phyloP scores from a whole-genome alignment of 31 red algal genomes.

The Asparagopsis taxiformis region DNA sequence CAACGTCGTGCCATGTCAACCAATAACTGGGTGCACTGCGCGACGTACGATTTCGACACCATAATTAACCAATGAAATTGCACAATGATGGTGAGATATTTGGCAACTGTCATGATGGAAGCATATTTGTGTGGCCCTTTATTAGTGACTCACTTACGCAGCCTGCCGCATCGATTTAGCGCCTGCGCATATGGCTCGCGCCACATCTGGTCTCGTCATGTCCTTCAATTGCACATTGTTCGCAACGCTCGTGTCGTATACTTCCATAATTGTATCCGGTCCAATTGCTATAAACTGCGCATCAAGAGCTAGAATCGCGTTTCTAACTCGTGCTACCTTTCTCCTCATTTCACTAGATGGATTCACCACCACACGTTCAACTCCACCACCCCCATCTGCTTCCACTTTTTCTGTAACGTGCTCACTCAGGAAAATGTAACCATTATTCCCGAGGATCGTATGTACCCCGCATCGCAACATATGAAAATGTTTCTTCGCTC shows the following conservation, averaged over 20 bases:
- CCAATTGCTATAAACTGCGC: slow-evolving; percentile 79
- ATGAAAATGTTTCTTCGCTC: slow-evolving; percentile 86
- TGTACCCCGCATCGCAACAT: slow-evolving; percentile 61
- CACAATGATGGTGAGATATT: too few relatives aligned
- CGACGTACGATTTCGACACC: too few relatives aligned
- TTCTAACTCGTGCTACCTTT: slow-evolving; percentile 63
- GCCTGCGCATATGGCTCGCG: slow-evolving; percentile 36
- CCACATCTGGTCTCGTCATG: slow-evolving; percentile 58
- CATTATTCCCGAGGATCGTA: slow-evolving; percentile 91
- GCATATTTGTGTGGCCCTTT: too few relatives aligned
- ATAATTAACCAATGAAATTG: too few relatives aligned
- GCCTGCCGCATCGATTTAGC: slow-evolving; percentile 36
- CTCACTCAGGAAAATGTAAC: slow-evolving; percentile 87
- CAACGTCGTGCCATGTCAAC: too few relatives aligned
- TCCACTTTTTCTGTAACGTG: slow-evolving; percentile 2
- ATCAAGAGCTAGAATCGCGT: slow-evolving; percentile 75
- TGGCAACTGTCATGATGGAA: too few relatives aligned
- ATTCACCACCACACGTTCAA: too few relatives aligned
- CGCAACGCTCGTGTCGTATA: slow-evolving; percentile 37
- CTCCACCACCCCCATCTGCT: too few relatives aligned
- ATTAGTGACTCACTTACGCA: too few relatives aligned
- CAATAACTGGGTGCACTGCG: too few relatives aligned
- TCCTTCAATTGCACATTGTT: slow-evolving; percentile 44
- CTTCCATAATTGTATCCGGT: slow-evolving; percentile 79
- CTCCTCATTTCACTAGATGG: slow-evolving; percentile 32